Conservation (phyloP, 192 early-diverging fungal species). For the Rhizoclosmatium sp. region DNA sequence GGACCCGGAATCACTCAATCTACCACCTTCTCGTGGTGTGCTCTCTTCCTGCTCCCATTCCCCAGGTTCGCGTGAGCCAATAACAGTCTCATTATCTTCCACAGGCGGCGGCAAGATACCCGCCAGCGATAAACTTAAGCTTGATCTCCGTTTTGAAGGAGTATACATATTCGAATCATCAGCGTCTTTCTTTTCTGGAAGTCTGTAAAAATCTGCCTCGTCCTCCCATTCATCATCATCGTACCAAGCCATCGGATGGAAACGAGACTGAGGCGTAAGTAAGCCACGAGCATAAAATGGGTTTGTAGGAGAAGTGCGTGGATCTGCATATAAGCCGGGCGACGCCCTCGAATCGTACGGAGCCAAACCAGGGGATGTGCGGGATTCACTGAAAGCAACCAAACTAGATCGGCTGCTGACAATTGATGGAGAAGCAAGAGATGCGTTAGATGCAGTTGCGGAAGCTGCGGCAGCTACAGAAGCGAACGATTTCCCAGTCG, state of each 20-base stretch:
- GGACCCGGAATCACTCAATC: no score
- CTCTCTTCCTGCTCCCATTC: constrained; percentile 5
- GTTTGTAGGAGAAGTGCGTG: neutral
- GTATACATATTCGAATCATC: neutral
- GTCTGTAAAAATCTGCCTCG: neutral
- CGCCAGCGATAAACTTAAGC: constrained; percentile 1
- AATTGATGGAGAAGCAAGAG: neutral
- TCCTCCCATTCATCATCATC: constrained; percentile 31
- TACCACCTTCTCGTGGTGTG: no score
- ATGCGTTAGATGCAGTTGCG: neutral
- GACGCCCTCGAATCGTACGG: no score
- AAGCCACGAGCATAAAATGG: neutral
- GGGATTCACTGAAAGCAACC: constrained; percentile 18
- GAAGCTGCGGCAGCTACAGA: constrained; percentile 12
- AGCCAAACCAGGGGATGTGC: neutral
- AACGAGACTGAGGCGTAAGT: constrained; percentile 2
- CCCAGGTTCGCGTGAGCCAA: neutral
- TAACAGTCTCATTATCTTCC: constrained; percentile 17
- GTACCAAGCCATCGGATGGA: constrained; percentile 6
- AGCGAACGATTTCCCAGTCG: constrained; percentile 20
- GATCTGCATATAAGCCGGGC: neutral
- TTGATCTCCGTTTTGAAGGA: constrained; percentile 14
- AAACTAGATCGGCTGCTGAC: neutral
- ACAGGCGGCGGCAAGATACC: constrained; percentile 2
- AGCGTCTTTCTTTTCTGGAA: neutral